Conservation (phyloP, 192 early-diverging fungal genomes). For the Mortierella claussenii region DNA sequence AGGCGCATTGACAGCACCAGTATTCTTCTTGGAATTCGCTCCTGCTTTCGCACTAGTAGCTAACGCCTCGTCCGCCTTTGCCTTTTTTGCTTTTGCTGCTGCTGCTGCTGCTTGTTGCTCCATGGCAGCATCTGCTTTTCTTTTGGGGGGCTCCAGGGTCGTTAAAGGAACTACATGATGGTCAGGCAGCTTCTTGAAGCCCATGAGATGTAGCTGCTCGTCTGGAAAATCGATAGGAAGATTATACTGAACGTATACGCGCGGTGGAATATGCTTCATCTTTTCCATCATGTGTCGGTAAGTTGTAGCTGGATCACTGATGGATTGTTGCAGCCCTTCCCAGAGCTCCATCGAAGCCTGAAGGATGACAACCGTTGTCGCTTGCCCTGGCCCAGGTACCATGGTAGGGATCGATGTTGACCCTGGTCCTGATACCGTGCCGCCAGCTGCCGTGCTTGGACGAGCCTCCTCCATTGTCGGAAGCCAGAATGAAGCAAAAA, state of each 20-base stretch:
- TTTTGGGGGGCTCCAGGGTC: constrained; percentile 21
- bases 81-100: constrained; percentile 3
- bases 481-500: constrained; percentile 39
- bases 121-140: constrained; percentile 15
- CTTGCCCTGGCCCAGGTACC: constrained; percentile 26
- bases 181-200: constrained; percentile 21
- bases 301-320: constrained; percentile 22
- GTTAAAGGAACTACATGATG: constrained; percentile 18
- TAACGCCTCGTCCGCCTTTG: constrained; percentile 5
- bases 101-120: too few species aligned
- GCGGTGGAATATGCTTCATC: constrained; percentile 35
- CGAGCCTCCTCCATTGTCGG: constrained; percentile 21
- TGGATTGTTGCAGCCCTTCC: constrained; percentile 24
- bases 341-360: constrained; percentile 37
- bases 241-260: constrained; percentile 33
- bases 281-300: constrained; percentile 48
- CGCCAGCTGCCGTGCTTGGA: not conserved
- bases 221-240: constrained; percentile 29
- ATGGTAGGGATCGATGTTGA: not conserved
- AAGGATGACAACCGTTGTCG: constrained; percentile 43
- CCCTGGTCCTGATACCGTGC: not conserved
- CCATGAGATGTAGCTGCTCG: constrained; percentile 25
- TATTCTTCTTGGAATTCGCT: not conserved
- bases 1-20: not conserved
- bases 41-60: not conserved